Evolutionary conservation across 192 early-diverging fungal species (phyloP).

Genomic region (Backusella morwellensis): DNA sequence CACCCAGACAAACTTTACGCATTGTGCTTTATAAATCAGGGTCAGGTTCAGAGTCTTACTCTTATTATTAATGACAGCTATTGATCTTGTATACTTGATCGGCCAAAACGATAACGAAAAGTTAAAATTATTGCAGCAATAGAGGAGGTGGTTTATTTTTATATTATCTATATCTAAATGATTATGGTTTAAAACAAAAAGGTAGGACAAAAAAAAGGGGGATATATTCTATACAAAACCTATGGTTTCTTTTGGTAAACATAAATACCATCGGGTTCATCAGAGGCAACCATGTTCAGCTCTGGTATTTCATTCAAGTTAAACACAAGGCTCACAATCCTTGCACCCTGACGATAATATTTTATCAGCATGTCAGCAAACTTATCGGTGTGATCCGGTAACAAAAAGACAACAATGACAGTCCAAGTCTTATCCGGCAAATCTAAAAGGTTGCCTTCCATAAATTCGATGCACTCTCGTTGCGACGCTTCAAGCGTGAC

Average conservation of each 20-base stretch:
- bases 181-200: background rate
- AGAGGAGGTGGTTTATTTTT: too few species aligned
- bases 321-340: slow-evolving; percentile 53
- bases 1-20: too few species aligned
- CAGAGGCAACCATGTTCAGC: slow-evolving; percentile 34
- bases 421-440: slow-evolving; percentile 40
- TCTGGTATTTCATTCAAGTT: slow-evolving; percentile 48
- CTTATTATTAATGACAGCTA: too few species aligned
- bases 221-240: background rate
- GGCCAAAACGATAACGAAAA: too few species aligned
- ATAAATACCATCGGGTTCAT: slow-evolving; percentile 49
- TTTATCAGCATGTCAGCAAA: slow-evolving; percentile 43
- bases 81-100: too few species aligned
- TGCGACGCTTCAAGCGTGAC: slow-evolving; percentile 17
- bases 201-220: background rate
- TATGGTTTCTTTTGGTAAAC: slow-evolving; percentile 39
- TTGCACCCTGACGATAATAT: slow-evolving; percentile 42
- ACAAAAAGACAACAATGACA: slow-evolving; percentile 50
- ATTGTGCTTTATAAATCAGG: too few species aligned
- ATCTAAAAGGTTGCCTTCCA: slow-evolving; percentile 38
- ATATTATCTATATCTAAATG: too few species aligned
- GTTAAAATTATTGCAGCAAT: too few species aligned
- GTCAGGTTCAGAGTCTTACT: too few species aligned
- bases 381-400: slow-evolving; percentile 46
- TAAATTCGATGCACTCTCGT: slow-evolving; percentile 30